Percentiles rank a stretch among this genome's conserved stretches.
These are phyloP conservation scores for Lichtheimia corymbifera DNA, from an alignment of 371 early-diverging fungal genomes.

Conservation along the genomic window DNA sequence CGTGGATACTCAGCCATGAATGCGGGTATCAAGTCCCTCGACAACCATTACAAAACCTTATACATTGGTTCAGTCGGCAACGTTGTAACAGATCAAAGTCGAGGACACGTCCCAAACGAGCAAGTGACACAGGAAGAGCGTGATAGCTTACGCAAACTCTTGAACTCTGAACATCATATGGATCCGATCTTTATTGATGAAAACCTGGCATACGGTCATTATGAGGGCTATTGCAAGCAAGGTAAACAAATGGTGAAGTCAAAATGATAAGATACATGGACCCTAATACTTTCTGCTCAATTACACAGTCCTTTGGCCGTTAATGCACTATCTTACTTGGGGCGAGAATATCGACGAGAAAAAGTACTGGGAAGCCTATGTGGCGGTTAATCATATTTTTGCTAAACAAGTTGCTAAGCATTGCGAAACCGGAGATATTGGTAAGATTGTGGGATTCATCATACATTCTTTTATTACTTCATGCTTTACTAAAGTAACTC, in stretches of 20 bases:
- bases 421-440: slow-evolving; percentile 84
- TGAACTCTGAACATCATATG: slow-evolving; percentile 55
- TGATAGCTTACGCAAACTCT: slow-evolving; percentile 33
- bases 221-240: slow-evolving; percentile 92
- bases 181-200: slow-evolving; percentile 83
- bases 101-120: slow-evolving; percentile 21
- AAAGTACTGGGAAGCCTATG: slow-evolving; percentile 87
- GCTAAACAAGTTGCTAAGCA: slow-evolving; percentile 75
- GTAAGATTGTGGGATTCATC: slow-evolving; percentile 26
- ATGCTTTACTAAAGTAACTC: slow-evolving; percentile 1
- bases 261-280: too few relatives aligned
- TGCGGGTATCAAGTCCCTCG: slow-evolving; percentile 67
- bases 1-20: slow-evolving; percentile 79
- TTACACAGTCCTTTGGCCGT: slow-evolving; percentile 90
- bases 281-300: background rate
- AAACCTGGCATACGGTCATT: slow-evolving; percentile 69
- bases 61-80: slow-evolving; percentile 78
- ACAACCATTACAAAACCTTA: slow-evolving; percentile 49
- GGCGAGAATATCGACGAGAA: slow-evolving; percentile 74
- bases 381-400: slow-evolving; percentile 86
- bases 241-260: slow-evolving; percentile 41
- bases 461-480: slow-evolving; percentile 52
- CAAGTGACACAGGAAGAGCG: slow-evolving; percentile 44
- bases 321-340: slow-evolving; percentile 95
- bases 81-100: slow-evolving; percentile 45